These are phyloP conservation scores for Zygosaccharomyces pseudobailii DNA, from an alignment of 1,139 yeast genomes.

Conservation along the genomic window DNA sequence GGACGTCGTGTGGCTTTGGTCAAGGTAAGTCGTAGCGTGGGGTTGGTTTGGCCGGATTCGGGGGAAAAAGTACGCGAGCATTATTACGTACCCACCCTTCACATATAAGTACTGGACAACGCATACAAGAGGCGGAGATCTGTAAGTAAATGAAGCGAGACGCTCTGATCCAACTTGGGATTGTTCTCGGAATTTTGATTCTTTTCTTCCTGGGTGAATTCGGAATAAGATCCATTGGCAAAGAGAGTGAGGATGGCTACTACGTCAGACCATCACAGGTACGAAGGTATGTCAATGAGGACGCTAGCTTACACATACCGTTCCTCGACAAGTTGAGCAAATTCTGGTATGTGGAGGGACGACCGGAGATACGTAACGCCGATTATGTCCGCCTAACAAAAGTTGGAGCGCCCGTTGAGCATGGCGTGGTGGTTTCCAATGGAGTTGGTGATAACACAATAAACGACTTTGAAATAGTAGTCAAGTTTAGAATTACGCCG, in stretches of 20 bases:
- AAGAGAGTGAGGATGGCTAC: neutral
- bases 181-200: neutral
- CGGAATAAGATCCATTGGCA: neutral
- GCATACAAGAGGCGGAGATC: neutral
- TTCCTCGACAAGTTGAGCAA: constrained; percentile 45
- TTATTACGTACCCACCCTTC: neutral
- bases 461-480: constrained; percentile 58
- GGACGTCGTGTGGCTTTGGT: neutral
- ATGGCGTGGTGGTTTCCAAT: constrained; percentile 48
- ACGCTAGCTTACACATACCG: constrained; percentile 41
- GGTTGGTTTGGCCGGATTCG: neutral
- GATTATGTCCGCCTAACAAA: constrained; percentile 50
- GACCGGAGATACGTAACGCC: constrained; percentile 49
- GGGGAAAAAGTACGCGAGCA: neutral
- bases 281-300: constrained; percentile 30
- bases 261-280: constrained; percentile 8
- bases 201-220: neutral
- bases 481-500: constrained; percentile 65
- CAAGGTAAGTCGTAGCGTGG: neutral
- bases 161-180: neutral
- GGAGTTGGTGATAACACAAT: constrained; percentile 35
- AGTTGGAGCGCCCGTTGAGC: constrained; percentile 49
- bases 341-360: constrained; percentile 54
- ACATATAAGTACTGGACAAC: neutral
- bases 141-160: neutral